Conservation (phyloP, 306 rosid genomes). For the Datisca glomerata region DNA sequence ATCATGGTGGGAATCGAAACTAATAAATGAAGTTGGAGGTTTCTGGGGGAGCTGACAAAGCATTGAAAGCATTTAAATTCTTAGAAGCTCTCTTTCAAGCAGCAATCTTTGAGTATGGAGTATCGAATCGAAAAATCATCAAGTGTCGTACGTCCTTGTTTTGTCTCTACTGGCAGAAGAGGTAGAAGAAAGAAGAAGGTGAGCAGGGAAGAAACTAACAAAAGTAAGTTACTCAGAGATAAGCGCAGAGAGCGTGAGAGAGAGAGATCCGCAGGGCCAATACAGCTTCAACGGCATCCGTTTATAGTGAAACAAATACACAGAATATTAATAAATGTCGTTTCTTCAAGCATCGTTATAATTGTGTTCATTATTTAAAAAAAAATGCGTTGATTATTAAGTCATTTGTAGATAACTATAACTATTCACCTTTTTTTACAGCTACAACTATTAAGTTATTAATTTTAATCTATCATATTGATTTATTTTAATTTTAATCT, state of each 20-base stretch:
- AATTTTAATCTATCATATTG: no score
- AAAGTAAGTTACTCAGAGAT: neutral
- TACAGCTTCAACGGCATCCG: constrained; percentile 3
- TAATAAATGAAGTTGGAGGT: neutral
- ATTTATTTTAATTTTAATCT: no score
- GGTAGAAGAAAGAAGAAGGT: neutral
- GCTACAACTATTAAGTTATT: no score
- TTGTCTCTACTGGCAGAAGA: neutral
- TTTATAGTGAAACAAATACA: no score
- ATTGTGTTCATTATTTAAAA: no score
- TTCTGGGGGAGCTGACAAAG: neutral
- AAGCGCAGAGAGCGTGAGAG: neutral
- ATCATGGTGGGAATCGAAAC: neutral
- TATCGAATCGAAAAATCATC: no score
- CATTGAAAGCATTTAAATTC: neutral
- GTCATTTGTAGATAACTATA: no score
- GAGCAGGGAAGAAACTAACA: neutral
- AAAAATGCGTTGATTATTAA: no score
- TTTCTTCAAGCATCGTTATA: no score
- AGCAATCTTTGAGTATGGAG: neutral
- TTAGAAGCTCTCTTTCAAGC: neutral
- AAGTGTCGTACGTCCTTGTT: no score
- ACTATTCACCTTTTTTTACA: no score
- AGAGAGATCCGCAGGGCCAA: constrained; percentile 20
- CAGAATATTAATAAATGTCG: no score